A percentile compares a stretch with the other conserved stretches of the same genome.
phyloP scores from a whole-genome alignment of 2,329 filamentous ascomycete species.

The Calonectria hongkongensis region DNA sequence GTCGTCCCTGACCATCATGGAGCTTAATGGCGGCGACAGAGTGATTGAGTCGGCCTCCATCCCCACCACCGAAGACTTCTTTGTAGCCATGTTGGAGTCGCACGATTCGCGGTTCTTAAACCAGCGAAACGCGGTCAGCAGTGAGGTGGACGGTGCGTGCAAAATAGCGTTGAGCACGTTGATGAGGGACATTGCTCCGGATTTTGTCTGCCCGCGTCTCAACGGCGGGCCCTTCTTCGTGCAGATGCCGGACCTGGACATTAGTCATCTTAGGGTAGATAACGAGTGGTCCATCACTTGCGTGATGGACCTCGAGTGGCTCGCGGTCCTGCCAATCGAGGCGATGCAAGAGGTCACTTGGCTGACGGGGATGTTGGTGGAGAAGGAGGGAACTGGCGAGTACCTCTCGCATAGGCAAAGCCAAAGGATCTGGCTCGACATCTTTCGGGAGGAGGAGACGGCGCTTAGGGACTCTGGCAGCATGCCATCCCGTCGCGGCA shows the following conservation, averaged over 20 bases:
- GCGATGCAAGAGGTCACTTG: conserved; percentile 33
- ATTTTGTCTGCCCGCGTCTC: neutral
- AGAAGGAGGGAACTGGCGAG: neutral
- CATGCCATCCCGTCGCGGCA: neutral
- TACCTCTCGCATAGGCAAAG: neutral
- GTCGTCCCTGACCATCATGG: neutral
- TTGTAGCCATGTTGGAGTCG: neutral
- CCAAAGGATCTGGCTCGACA: neutral
- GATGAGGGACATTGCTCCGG: neutral
- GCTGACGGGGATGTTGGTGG: conserved; percentile 23
- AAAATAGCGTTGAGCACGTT: conserved; percentile 14
- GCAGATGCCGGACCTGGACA: conserved; percentile 32
- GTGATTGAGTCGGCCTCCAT: neutral
- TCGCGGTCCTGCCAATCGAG: conserved; percentile 24
- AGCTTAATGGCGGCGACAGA: neutral
- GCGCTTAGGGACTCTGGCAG: neutral
- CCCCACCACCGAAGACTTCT: neutral
- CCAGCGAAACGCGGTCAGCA: neutral
- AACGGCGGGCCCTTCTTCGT: conserved; percentile 18
- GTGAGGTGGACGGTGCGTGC: neutral
- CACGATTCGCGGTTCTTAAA: conserved; percentile 20
- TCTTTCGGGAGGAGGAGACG: neutral
- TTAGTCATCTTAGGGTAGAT: conserved; percentile 29
- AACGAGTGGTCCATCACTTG: conserved; percentile 23
- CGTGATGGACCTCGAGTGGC: conserved; percentile 35